phyloP scores from a whole-genome alignment of 140 eudicot species.

The Bidens hawaiensis region DNA sequence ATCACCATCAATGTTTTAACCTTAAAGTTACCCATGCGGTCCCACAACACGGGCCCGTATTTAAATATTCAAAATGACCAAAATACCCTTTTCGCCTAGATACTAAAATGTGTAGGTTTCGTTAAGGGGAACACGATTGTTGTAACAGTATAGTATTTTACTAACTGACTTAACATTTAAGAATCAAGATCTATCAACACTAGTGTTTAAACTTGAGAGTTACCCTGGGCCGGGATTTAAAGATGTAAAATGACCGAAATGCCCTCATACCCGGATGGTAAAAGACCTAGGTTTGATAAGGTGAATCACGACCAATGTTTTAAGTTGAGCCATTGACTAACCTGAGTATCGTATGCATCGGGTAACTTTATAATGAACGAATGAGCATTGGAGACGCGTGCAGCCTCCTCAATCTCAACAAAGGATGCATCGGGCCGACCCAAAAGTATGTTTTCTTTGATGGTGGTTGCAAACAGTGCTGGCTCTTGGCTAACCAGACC shows the following conservation, averaged over 20 bases:
- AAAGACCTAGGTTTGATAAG: not conserved
- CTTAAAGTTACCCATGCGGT: conserved; percentile 11
- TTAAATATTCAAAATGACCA: conserved; percentile 8
- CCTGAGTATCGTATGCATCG: conserved; percentile 86
- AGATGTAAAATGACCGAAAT: conserved; percentile 1
- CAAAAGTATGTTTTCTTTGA: conserved; percentile 81
- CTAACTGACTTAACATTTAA: conserved; percentile 12
- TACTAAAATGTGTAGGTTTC: not conserved
- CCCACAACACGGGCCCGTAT: not conserved
- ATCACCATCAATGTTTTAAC: conserved; percentile 20
- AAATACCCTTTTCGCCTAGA: conserved; percentile 1
- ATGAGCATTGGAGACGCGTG: conserved; percentile 87
- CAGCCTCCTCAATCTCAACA: conserved; percentile 77
- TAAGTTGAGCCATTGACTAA: conserved; percentile 23
- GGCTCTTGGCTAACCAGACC: conserved; percentile 97
- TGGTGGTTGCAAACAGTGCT: conserved; percentile 85
- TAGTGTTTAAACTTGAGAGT: conserved; percentile 4
- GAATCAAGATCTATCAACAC: conserved; percentile 28
- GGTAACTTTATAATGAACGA: conserved; percentile 79
- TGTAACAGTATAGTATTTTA: not conserved
- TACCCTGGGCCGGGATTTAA: conserved; percentile 6
- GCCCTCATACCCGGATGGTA: not conserved
- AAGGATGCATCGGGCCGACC: conserved; percentile 84
- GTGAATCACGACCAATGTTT: too few species aligned
- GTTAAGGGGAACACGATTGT: not conserved